Conservation (phyloP, 352 stramenopile genomes). For the Pythium phragmitis region DNA sequence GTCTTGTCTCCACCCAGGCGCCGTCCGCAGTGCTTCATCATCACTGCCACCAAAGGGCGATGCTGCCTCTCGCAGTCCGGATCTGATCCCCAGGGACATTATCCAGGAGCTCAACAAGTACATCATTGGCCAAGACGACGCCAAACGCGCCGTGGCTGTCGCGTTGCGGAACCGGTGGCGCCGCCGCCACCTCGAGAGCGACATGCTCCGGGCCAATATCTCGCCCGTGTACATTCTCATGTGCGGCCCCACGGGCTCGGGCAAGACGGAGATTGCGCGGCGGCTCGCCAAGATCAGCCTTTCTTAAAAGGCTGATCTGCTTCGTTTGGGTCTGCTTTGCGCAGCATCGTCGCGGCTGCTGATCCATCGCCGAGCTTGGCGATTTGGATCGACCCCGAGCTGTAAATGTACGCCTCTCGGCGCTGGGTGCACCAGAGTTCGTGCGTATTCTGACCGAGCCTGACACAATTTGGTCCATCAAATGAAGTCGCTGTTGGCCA, state of each 20-base stretch:
- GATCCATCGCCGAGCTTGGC: conserved; percentile 39
- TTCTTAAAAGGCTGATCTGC: conserved; percentile 97
- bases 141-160: conserved; percentile 98
- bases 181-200: conserved; percentile 91
- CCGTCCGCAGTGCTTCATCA: conserved; percentile 3
- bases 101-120: conserved; percentile 94
- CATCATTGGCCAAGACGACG: conserved; percentile 96
- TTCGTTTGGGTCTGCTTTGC: conserved; percentile 50
- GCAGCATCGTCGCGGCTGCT: conserved; percentile 19
- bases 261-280: conserved; percentile 98
- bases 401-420: conserved; percentile 89
- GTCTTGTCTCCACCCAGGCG: background rate
- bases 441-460: conserved; percentile 98
- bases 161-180: conserved; percentile 97
- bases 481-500: conserved; percentile 95
- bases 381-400: conserved; percentile 43
- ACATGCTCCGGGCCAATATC: conserved; percentile 80
- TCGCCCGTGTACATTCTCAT: conserved; percentile 99
- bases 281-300: conserved; percentile 96
- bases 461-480: conserved; percentile 95
- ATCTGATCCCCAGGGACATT: conserved; percentile 90
- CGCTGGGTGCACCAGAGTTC: conserved; percentile 95
- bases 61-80: conserved; percentile 8
- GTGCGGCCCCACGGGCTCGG: conserved; percentile 97
- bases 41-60: background rate